phyloP scores from a whole-genome alignment of 176 grass and related monocot genomes.

The Triticum monococcum region DNA sequence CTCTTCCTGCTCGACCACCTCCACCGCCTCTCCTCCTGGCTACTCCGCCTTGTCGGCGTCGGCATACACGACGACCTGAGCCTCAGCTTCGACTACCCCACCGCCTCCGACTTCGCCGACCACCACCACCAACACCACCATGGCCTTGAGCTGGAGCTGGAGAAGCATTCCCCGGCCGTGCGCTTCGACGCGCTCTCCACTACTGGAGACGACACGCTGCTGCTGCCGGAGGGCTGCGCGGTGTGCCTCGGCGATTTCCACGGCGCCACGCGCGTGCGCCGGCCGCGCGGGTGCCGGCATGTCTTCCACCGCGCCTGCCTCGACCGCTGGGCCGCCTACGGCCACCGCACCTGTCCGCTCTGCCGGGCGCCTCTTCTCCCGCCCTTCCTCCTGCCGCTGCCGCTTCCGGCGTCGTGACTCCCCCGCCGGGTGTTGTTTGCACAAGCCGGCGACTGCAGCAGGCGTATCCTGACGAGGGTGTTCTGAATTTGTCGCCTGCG shows the following conservation, averaged over 20 bases:
- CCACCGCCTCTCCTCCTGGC: conserved; percentile 43
- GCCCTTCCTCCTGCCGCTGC: neutral
- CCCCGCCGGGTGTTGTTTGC: neutral
- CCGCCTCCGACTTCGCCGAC: neutral
- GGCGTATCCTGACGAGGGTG: neutral
- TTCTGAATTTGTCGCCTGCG: neutral
- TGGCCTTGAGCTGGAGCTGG: neutral
- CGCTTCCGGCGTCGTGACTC: neutral
- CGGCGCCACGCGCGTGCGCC: conserved; percentile 55
- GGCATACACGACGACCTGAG: neutral
- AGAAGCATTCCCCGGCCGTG: conserved; percentile 61
- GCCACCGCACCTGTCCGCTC: conserved; percentile 69
- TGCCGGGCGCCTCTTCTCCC: conserved; percentile 67
- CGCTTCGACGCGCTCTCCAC: conserved; percentile 51
- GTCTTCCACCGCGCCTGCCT: conserved; percentile 81
- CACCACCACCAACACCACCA: too few relatives aligned
- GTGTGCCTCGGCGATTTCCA: conserved; percentile 83
- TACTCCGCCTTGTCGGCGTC: conserved; percentile 53
- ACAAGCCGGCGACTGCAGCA: neutral
- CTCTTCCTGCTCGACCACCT: conserved; percentile 58
- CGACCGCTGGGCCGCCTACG: conserved; percentile 72
- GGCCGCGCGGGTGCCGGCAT: conserved; percentile 58
- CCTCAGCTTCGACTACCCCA: neutral
- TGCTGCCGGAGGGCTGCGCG: conserved; percentile 38
- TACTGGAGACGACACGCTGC: neutral